These are phyloP conservation scores for Trichosporon ovoides DNA, from an alignment of 1,284 basidiomycete species.

Conservation along the genomic window DNA sequence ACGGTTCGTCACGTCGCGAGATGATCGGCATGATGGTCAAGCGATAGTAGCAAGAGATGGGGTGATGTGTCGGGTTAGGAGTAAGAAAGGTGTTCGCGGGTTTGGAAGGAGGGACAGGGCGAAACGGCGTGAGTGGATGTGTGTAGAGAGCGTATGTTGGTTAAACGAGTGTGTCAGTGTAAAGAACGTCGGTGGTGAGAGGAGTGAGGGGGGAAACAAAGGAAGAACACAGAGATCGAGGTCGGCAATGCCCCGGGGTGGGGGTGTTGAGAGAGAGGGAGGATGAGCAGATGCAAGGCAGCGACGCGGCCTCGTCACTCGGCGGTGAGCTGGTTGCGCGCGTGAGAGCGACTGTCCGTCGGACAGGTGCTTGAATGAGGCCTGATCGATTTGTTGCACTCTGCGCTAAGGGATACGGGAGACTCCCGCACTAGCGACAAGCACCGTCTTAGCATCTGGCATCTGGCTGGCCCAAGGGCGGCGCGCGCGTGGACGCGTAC, in stretches of 20 bases:
- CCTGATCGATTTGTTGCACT: no score
- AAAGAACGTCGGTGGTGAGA: neutral
- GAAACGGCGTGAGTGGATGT: neutral
- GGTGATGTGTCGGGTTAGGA: neutral
- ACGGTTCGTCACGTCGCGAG: neutral
- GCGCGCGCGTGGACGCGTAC: neutral
- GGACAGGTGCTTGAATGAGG: no score
- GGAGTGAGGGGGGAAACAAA: neutral
- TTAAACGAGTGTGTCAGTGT: constrained; percentile 3
- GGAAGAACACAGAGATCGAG: neutral
- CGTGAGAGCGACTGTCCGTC: no score
- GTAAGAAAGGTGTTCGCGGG: neutral
- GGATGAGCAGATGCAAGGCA: neutral
- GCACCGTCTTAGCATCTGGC: neutral
- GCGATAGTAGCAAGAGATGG: neutral
- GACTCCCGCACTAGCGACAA: neutral
- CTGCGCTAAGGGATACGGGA: neutral
- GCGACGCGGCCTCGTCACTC: neutral
- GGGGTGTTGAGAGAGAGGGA: neutral
- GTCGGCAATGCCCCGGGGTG: neutral
- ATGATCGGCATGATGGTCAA: neutral
- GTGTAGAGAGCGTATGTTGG: neutral
- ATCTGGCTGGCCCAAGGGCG: neutral
- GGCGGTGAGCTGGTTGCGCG: neutral
- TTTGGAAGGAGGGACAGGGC: neutral